Evolutionary conservation across 352 stramenopile species (phyloP), one percentile per base, ranked within the genome.

Genomic region (Phytophthora citricola): DNA sequence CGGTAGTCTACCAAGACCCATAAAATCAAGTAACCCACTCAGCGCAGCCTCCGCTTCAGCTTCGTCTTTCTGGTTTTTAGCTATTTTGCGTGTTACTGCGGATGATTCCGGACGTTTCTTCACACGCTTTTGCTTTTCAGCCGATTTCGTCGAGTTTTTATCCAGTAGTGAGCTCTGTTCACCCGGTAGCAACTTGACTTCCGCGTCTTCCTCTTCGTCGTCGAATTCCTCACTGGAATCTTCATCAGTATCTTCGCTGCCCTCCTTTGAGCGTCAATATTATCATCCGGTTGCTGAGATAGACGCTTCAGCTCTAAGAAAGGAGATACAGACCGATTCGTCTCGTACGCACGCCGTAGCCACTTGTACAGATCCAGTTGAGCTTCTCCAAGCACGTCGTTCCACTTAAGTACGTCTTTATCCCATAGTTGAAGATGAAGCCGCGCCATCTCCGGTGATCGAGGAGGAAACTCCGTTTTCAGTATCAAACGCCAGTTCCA

Each of bases 401-500:
- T 97, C 83, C 85, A 97, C 64, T 98, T 98, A 40, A 97, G 63
- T 5, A 98, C 58, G 61, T 98, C 94, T 57, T 96, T 93, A 60
- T 98, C 92, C 94, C 94, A 98, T 8, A 98, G 70, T 62, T 98
- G 92, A 11, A 98, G 66, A 55, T 97, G 87, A 32, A 98, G 79
- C 2, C 94, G 87, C 2, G 81, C 88, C 49, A 97, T 85, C 55
- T 98, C 93, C 0, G 82, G 57, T 4, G 81, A 81, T 1, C 84
- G 80, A 17, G 90, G 60, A 0, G 91, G 91, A 15, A 95, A 92
- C 58, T 97, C 79, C 0, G 97, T 78, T 8, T 86, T 64, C 26
- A 98, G 89, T 50, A 97, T 96, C 49, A 98, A 71, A 0, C 94
- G 85, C 83, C 90, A 98, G 66, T 98, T 98, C 87, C 90, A 98